Evolutionary conservation across 2,329 filamentous ascomycete genomes (phyloP), one percentile per base, ranked within the genome.

Genomic region (Acrodontium crateriforme): DNA sequence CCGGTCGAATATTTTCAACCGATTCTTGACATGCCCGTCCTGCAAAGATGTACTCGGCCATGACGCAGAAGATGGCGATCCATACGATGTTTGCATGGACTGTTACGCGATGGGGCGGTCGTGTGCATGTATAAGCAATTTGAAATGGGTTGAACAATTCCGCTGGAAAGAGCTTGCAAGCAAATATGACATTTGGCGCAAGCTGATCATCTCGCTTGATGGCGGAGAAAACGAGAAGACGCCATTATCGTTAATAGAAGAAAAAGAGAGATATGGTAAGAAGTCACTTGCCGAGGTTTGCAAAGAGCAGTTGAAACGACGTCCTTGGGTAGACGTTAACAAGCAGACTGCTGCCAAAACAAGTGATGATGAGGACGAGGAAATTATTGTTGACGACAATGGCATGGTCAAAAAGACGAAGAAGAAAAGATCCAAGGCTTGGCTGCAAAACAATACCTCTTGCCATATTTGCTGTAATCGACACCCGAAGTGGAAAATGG

Each of bases 61-160:
- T 34, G 79, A 74, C 15, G 46, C 40, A 17, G 41, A 46, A 14
- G 39, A 43, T 18, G 71, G 67, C 10, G 74, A 95, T 47, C 81
- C 81, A 0, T 98, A 95, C 50, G 89, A 98, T 51, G 68, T 98
- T 13, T 98, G 89, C 48, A 85, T 98, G 80, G 89, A 98, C 42
- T 98, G 89, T 49, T 98, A 92, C 48, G 79, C 75, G n/a, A 92
- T 95, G 79, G 89, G 89, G 13, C 73, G 89, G 28, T 93, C 85
- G 24, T 98, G 89, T 50, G 72, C 71, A 3, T 98, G 89, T 47
- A 69, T 92, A 27, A 92, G 85, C 3, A 74, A 74, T 8, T 67
- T 93, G 8, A 73, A 71, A 35, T 98, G 87, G 85, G 83, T 82
- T 27, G 85, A 98, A 50, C 89, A 95, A 50, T 94, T 85, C 67